These are phyloP conservation scores for Penicillium verhagenii DNA, from an alignment of 495 filamentous ascomycete genomes.

Conservation along the genomic window DNA sequence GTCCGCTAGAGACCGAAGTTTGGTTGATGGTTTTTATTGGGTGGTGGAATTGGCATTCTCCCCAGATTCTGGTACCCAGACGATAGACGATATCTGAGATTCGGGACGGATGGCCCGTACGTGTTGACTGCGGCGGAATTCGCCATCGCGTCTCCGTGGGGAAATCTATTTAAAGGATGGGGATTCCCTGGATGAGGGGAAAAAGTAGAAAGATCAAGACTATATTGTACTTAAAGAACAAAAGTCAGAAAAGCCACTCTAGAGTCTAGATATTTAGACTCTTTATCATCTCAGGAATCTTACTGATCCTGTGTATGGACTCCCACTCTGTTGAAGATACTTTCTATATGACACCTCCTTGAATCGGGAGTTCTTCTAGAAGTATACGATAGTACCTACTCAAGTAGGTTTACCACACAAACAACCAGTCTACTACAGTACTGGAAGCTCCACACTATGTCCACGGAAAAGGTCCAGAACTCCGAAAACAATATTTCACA, in stretches of 20 bases:
- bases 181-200: slow-evolving; percentile 2
- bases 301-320: slow-evolving; percentile 31
- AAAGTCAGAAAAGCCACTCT: too few relatives aligned
- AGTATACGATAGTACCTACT: too few relatives aligned
- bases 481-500: slow-evolving; percentile 32
- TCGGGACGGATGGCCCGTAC: slow-evolving; percentile 7
- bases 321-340: slow-evolving; percentile 35
- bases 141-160: slow-evolving; percentile 14
- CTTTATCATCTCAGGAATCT: slow-evolving; percentile 4
- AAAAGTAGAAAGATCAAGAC: neutral
- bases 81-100: neutral
- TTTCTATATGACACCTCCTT: slow-evolving; percentile 40
- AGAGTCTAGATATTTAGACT: slow-evolving; percentile 5
- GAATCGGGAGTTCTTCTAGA: slow-evolving; percentile 25
- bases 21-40: slow-evolving; percentile 17
- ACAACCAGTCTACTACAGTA: too few relatives aligned
- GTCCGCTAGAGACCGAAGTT: slow-evolving; percentile 10
- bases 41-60: neutral
- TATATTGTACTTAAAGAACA: slow-evolving; percentile 14
- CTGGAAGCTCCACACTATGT: slow-evolving; percentile 42
- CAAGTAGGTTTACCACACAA: too few relatives aligned
- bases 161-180: slow-evolving; percentile 19
- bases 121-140: slow-evolving; percentile 4
- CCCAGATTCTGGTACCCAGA: slow-evolving; percentile 9
- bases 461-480: slow-evolving; percentile 34